Evolutionary conservation across 495 filamentous ascomycete genomes (phyloP), one percentile per base, ranked within the genome.

Genomic region (Niebla homalea): DNA sequence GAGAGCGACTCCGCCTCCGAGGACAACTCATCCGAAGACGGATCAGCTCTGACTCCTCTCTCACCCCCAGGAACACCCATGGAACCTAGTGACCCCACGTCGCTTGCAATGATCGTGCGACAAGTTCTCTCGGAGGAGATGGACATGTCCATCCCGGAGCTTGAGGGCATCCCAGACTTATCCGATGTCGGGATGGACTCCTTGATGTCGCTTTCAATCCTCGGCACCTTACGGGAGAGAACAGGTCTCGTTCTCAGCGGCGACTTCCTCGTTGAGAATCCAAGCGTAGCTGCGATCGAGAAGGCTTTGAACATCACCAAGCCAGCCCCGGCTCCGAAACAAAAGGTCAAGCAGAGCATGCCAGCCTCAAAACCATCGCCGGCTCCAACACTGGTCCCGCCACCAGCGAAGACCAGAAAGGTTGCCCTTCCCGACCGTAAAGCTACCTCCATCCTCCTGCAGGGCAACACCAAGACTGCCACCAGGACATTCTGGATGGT

Each of bases 71-170:
- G 19, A 10, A 48, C 52, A 8, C 55, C 55, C 7, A 40, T n/a
- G 18, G 12, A 25, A 14, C 51, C 48, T 5, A 50, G 42, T 3
- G 54, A 57, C 16, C 46, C 55, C 11, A 49, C 54, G 2, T 47
- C 49, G 14, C 40, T 56, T 22, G 38, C 52, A 21, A 53, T 50
- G 55, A 50, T 61, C 32, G 48, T 55, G 18, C 51, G 53, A 43
- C 51, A 50, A 20, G 52, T 36, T 2, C 57, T 60, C 14, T 55
- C 57, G 14, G 47, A 54, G 35, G 84, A 87, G 58, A 83, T 85
- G 63, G 80, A 78, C 19, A 73, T 85, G 12, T 67, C 80, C 4
- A 64, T 79, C 0, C 73, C 80, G 4, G 83, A 86, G 54, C 70
- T 89, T 43, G 55, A 60, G 10, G 62, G 53, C 21, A 59, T 69